Evolutionary conservation across 495 filamentous ascomycete species (phyloP), one percentile per base, ranked within the genome.

Genomic region (Penicillium cosmopolitanum): DNA sequence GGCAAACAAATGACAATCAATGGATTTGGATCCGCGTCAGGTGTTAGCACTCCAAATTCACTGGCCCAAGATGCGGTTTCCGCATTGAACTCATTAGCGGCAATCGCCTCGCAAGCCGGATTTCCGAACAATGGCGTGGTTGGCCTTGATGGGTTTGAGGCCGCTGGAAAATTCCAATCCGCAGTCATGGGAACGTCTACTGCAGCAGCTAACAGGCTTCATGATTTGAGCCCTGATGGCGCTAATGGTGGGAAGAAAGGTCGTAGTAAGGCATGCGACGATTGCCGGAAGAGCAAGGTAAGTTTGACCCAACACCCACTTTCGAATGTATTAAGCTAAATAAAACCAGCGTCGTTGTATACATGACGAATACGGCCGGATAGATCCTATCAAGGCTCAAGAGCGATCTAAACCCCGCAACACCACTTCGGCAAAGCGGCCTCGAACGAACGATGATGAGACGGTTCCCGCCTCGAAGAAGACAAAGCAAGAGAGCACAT

Each of bases 211-310:
- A 73, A 69, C 51, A 58, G 68, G n/a, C 61, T 73, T 0, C 63
- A 66, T 36, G 75, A 78, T 46, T 16, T 64, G n/a, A 77, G 73
- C 31, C 76, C 74, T 15, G 74, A 79, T 42, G 73, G 68, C 36
- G 25, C 53, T 9, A 31, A 4, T 4, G 58, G 71, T 51, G 70
- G 72, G 53, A 83, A 86, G 69, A 82, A 81, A 57, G 79, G 82
- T 68, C 83, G 79, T 63, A 85, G 77, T 60, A 87, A 86, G 65
- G 86, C 86, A 11, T 89, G 86, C 61, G 80, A 83, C 57, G 84
- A 87, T 57, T 89, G 86, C 65, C 83, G 86, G 18, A 88, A 84
- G 67, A 87, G 84, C 77, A 89, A 89, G 82, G 86, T 87, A 60
- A 64, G 69, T 65, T 13, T 25, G 13, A 13, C 10, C 21, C 19